Evolutionary conservation across 2,329 filamentous ascomycete species (phyloP), one percentile per base, ranked within the genome.

Genomic region (Simplicillium aogashimaense): DNA sequence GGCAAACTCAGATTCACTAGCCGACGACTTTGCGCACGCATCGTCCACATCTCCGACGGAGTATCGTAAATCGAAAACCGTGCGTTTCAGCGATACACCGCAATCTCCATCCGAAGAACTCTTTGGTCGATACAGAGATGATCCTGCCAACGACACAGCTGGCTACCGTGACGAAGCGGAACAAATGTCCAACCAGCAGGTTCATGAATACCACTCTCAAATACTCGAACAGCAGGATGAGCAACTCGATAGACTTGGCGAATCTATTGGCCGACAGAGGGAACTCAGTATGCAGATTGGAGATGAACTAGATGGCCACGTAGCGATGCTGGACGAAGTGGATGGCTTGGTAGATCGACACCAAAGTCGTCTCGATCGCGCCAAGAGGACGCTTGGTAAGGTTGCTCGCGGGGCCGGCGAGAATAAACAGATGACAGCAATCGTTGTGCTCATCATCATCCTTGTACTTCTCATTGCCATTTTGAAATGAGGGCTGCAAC

Each of bases 221-320:
- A 79, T 95, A 18, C 69, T 98, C 30, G 72, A 74, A n/a, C 81
- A 95, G 46, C 92, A 98, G 63, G 92, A 98, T 56, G 83, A 86
- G 48, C 88, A 95, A 59, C 73, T 98, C n/a, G 90, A 97, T 58
- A 72, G 75, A 9, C 68, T 98, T 4, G 86, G 89, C n/a, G 77
- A 80, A 53, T 86, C 79, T 43, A 95, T 98, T 50, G 76, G 85
- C 4, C 78, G 92, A 31, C 92, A 97, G 67, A 74, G 94, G 37
- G 86, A 97, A 65, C 70, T 98, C 45, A 89, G 83, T 56, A 94
- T 95, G 67, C 86, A 92, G 66, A 97, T 98, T 53, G 90, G 92
- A 25, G 86, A 95, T 58, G 92, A 98, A 69, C 72, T 98, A 29
- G 92, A 97, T 52, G 83, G 80, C 50, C 92, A 98, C 54, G 84